phyloP scores from a whole-genome alignment of 1,284 basidiomycete genomes.

The Sporisorium scitamineum region DNA sequence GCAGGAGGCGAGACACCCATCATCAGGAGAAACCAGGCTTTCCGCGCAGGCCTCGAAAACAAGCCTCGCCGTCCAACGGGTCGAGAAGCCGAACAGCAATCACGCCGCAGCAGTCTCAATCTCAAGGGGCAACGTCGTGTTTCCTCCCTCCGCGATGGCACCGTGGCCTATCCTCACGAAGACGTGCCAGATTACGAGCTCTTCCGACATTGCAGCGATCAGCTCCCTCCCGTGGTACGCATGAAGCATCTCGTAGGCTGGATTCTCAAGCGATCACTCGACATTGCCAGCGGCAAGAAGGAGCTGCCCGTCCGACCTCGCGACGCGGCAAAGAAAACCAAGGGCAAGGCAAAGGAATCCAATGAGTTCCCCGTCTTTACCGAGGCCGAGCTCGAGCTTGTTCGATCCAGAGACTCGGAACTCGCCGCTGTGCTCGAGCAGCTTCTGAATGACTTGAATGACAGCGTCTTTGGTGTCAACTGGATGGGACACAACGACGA shows the following conservation, averaged over 20 bases:
- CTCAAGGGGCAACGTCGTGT: constrained; percentile 58
- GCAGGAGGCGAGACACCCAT: constrained; percentile 53
- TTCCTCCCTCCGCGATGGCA: constrained; percentile 57
- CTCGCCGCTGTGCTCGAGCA: constrained; percentile 51
- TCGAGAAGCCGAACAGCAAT: constrained; percentile 26
- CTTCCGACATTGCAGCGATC: constrained; percentile 59
- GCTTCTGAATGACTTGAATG: constrained; percentile 54
- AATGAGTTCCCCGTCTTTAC: constrained; percentile 34
- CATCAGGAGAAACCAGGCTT: constrained; percentile 48
- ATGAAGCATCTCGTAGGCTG: constrained; percentile 61
- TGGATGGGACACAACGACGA: constrained; percentile 51
- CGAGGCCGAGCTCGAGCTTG: constrained; percentile 47
- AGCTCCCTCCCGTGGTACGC: constrained; percentile 58
- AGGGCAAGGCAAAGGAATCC: constrained; percentile 30
- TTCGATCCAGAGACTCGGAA: constrained; percentile 29
- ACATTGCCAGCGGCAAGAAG: constrained; percentile 46
- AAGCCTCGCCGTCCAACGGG: constrained; percentile 42
- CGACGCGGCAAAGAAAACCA: constrained; percentile 36
- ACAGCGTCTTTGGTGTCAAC: constrained; percentile 59
- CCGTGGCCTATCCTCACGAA: constrained; percentile 60
- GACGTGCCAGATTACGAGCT: constrained; percentile 61
- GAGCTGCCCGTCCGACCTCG: constrained; percentile 27
- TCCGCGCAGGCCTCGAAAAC: constrained; percentile 46
- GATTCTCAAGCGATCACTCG: constrained; percentile 57
- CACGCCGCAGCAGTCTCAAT: constrained; percentile 57